Base-by-base conservation (phyloP, 163 green algal species). In the Chloromonas sp. region DNA sequence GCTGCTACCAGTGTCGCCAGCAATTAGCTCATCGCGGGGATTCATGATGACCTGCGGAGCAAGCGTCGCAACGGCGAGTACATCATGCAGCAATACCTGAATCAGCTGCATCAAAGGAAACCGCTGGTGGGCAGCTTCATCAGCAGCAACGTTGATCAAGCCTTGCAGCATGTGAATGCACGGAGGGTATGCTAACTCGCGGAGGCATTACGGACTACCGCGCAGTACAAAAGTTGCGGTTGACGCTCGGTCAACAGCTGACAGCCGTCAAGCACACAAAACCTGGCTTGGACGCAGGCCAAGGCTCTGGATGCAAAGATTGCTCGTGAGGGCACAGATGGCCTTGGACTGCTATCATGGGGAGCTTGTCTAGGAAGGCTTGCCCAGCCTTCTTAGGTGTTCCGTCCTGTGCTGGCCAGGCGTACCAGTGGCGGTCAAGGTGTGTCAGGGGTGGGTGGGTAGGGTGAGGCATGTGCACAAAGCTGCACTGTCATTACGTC, bases 381-480 rank as follows among this genome's bases (percentile, higher is more conserved):
- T 36, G 36, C 36, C 36, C 36, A 36, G 36, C 36, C 36, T 36
- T 36, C 36, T 36, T 36, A 36, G 36, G 36, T 36, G 36, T 36
- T 36, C 36, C 36, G 36, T 36, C 36, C 36, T 36, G 36, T 36
- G 36, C 36, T 36, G 36, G 36, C 36, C 94, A 0, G 96, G 95
- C 58, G 92, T 98, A 0, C 94, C 95, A 0, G 90, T 98, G 60
- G 95, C 91, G 1, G 88, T 98, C 82, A 99, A 99, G 93, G 93
- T 94, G 76, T 11, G 11, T 5, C 66, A 74, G 36, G 36, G 36
- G 36, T 36, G 36, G 36, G 36, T 36, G 36, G 36, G 36, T 36
- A 36, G 36, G 36, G 36, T 36, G 36, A 36, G 36, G 36, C 36
- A 36, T 36, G 36, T 36, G 36, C 36, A 36, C 36, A 36, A 36